Evolutionary conservation across 2,329 filamentous ascomycete genomes (phyloP).

Genomic region (Pseudogymnoascus verrucosus): DNA sequence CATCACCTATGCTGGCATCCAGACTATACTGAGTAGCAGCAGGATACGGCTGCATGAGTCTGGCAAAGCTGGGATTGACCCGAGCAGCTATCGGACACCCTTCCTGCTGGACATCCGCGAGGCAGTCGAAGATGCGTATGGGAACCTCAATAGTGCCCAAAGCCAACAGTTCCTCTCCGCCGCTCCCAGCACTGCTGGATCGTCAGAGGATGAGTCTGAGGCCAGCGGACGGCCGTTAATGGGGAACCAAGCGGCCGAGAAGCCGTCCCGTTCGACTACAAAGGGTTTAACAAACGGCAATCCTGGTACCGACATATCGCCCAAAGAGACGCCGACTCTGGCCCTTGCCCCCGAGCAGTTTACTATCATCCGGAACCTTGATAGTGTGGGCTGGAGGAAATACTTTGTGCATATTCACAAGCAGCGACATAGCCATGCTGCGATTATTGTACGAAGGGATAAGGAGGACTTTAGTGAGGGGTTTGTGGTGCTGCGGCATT

Average conservation of each 20-base stretch:
- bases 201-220: neutral
- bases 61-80: constrained; percentile 58
- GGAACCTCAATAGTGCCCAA: constrained; percentile 61
- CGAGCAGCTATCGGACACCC: constrained; percentile 66
- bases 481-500: constrained; percentile 69
- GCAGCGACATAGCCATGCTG: constrained; percentile 74
- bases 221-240: neutral
- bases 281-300: constrained; percentile 10
- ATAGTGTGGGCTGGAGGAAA: constrained; percentile 57
- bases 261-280: neutral
- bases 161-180: constrained; percentile 61
- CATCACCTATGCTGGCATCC: constrained; percentile 66
- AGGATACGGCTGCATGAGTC: constrained; percentile 71
- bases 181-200: neutral
- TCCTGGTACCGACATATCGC: constrained; percentile 32
- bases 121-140: constrained; percentile 57
- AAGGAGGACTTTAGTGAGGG: constrained; percentile 67
- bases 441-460: constrained; percentile 73
- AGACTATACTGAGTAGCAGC: constrained; percentile 65
- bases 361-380: constrained; percentile 70
- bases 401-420: constrained; percentile 70
- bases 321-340: constrained; percentile 50
- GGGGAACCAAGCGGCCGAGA: neutral
- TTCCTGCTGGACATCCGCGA: constrained; percentile 66
- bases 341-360: constrained; percentile 77